These are phyloP conservation scores for Auxenochlorella protothecoides DNA, from an alignment of 139 green algal genomes.

Conservation along the genomic window DNA sequence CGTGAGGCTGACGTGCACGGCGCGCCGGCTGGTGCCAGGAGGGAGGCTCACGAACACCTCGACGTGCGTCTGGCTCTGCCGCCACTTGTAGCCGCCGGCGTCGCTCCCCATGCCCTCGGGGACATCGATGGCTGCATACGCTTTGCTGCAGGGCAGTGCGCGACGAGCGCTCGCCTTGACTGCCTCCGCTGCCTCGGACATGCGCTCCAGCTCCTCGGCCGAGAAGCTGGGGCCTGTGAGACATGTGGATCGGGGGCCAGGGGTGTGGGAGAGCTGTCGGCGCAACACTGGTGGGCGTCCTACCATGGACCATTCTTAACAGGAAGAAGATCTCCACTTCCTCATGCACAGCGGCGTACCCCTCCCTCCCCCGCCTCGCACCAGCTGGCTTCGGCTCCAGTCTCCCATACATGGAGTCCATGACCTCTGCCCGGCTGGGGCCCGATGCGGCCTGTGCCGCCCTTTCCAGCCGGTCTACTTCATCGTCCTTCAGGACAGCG, in stretches of 20 bases:
- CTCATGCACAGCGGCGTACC: too few species aligned
- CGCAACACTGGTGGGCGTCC: too few species aligned
- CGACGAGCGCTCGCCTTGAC: background rate
- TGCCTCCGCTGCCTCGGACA: slow-evolving; percentile 2
- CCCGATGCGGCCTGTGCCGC: slow-evolving; percentile 36
- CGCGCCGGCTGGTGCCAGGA: background rate
- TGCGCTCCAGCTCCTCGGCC: slow-evolving; percentile 20
- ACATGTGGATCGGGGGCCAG: background rate
- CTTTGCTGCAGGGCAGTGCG: background rate
- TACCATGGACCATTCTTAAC: too few species aligned
- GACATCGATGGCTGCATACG: too few species aligned
- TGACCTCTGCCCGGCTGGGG: slow-evolving; percentile 45
- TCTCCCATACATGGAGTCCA: slow-evolving; percentile 80
- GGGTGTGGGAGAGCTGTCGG: too few species aligned
- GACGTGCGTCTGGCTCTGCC: slow-evolving; percentile 69
- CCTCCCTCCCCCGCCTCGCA: slow-evolving; percentile 5
- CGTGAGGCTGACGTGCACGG: slow-evolving; percentile 28
- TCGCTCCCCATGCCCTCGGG: slow-evolving; percentile 25
- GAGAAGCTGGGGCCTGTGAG: slow-evolving; percentile 28
- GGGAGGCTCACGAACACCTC: slow-evolving; percentile 60
- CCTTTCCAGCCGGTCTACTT: slow-evolving; percentile 80
- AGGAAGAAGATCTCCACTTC: too few species aligned
- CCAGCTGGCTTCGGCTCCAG: slow-evolving; percentile 64
- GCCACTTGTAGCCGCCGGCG: slow-evolving; percentile 64
- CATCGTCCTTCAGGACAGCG: slow-evolving; percentile 64